Evolutionary conservation across 495 filamentous ascomycete genomes (phyloP), one percentile per base, ranked within the genome.

Genomic region (Tuber aestivum): DNA sequence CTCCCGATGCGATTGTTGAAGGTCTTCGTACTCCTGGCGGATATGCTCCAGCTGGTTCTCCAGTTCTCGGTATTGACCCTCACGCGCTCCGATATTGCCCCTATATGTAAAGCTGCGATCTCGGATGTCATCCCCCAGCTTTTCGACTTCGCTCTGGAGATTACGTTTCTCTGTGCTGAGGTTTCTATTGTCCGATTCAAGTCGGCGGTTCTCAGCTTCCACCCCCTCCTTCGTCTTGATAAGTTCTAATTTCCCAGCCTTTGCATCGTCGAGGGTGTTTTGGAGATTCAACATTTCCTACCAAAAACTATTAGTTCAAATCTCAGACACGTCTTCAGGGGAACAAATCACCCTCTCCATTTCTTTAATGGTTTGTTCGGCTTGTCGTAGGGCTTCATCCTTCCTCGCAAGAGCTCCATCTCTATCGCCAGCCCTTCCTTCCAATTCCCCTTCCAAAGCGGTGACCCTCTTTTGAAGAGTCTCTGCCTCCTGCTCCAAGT

Each of bases 51-150:
- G 82, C 76, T 94, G 90, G 71, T 87, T 84, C 76, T 93, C 89
- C 35, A 95, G 85, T 71, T 88, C 89, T 74, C 87, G 84, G 5
- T 88, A 86, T 81, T 90, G 91, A 74, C 92, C 90, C 80, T 94
- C 92, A 27, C 92, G 88, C 83, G 93, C 92, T 50, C 91, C 88
- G 70, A 89, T 91, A 21, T 93, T 86, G n/a, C 90, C 91, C 82
- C 91, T 94, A 41, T 91, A 91, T 37, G 88, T 90, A 73, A 94
- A 87, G 0, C 91, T 93, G 81, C 93, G 94, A 82, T 94, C 90
- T 12, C 90, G 87, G 86, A 94, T 89, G 78, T 95, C 92, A 69
- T 92, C 90, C 71, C 91, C 91, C 32, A 95, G 83, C 82, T 94
- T 82, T 41, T 84, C 82, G 35, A 83, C 79, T 27, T 77, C 71